These are phyloP conservation scores for Populus simonii DNA, from an alignment of 345 rosid genomes.

Conservation along the genomic window DNA sequence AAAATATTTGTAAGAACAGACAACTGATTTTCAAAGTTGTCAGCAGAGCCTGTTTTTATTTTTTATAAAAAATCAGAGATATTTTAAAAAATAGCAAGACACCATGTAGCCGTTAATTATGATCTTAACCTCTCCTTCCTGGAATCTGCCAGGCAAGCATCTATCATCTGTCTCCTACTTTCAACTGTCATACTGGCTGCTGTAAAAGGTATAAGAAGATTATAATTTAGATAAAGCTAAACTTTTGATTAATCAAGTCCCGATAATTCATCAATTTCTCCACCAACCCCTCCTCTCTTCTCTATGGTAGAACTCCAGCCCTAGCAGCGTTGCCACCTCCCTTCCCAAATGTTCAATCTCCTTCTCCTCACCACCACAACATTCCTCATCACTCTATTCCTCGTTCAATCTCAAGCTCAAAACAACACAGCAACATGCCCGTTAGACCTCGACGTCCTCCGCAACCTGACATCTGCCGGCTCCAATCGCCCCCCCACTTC, in stretches of 20 bases:
- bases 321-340: background rate
- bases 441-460: constrained; percentile 24
- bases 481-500: background rate
- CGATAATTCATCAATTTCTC: no score
- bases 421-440: background rate
- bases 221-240: no score
- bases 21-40: no score
- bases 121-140: background rate
- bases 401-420: background rate
- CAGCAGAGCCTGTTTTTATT: no score
- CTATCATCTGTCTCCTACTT: no score
- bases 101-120: no score
- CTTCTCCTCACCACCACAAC: background rate
- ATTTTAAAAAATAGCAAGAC: no score
- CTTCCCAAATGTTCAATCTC: background rate
- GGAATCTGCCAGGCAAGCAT: background rate
- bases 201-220: no score
- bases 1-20: no score
- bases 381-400: background rate
- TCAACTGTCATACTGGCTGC: no score
- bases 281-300: background rate
- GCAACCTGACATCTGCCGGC: constrained; percentile 18
- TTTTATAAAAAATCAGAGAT: no score
- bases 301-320: no score
- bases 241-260: background rate